Conservation (phyloP, 768 basidiomycete genomes). For the Termitomyces sp. region DNA sequence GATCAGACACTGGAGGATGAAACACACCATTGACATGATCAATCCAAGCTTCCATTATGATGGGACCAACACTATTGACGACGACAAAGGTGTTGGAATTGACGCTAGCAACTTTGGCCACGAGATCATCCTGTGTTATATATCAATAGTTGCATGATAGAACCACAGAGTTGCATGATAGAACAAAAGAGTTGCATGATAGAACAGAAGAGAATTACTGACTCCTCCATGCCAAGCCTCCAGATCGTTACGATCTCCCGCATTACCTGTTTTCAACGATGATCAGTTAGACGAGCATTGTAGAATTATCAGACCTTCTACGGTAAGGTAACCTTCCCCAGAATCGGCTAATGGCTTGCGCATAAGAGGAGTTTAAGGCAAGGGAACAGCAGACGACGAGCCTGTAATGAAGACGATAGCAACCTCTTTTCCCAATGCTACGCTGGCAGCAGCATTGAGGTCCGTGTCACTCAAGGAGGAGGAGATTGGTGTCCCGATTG, state of each 20-base stretch:
- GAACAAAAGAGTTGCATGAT: neutral
- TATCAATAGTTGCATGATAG: neutral
- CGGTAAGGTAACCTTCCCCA: constrained; percentile 40
- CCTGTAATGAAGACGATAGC: constrained; percentile 52
- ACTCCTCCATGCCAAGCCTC: constrained; percentile 48
- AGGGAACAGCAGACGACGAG: constrained; percentile 4
- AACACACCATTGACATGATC: constrained; percentile 41
- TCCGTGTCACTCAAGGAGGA: constrained; percentile 48
- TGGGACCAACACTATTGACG: constrained; percentile 59
- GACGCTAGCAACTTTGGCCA: constrained; percentile 45
- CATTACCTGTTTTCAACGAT: constrained; percentile 30
- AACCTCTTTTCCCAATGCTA: constrained; percentile 40
- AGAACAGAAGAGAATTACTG: constrained; percentile 10
- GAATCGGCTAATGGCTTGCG: constrained; percentile 25
- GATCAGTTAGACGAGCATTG: neutral
- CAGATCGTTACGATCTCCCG: constrained; percentile 48
- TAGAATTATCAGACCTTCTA: constrained; percentile 26
- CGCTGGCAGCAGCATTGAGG: constrained; percentile 34
- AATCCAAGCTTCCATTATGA: constrained; percentile 54
- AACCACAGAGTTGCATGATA: neutral
- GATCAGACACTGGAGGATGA: neutral
- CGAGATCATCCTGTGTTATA: constrained; percentile 33
- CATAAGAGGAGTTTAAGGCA: neutral
- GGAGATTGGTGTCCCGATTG: constrained; percentile 35
- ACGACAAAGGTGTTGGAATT: constrained; percentile 62